These are phyloP conservation scores for Prunus kanzakura DNA, from an alignment of 306 rosid genomes.

Conservation along the genomic window DNA sequence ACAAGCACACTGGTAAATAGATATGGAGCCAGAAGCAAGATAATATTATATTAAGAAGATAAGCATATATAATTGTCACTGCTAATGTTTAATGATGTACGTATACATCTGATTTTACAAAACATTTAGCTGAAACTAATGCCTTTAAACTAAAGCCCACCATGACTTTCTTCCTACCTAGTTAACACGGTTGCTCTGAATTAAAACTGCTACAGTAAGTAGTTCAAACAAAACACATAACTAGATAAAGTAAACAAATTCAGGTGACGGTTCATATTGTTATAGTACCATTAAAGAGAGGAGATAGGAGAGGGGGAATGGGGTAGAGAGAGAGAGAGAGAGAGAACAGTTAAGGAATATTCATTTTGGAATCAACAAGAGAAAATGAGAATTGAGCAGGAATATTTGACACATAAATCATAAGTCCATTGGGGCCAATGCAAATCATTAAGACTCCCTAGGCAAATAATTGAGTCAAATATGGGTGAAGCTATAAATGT, in stretches of 20 bases:
- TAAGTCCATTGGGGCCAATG: background rate
- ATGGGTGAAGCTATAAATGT: background rate
- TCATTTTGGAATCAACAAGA: background rate
- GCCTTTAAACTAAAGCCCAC: background rate
- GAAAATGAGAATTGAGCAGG: too few species aligned
- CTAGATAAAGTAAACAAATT: background rate
- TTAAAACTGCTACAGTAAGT: background rate
- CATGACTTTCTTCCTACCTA: constrained; percentile 1
- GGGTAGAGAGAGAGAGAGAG: background rate
- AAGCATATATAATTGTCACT: background rate
- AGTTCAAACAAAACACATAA: background rate
- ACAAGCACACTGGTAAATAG: background rate
- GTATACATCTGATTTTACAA: background rate
- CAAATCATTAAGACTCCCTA: background rate
- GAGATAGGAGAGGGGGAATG: too few species aligned
- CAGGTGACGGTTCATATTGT: background rate
- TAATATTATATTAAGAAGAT: background rate
- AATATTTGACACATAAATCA: background rate
- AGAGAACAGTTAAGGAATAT: background rate
- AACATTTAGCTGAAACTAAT: background rate
- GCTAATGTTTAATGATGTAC: background rate
- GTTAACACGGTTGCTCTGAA: background rate
- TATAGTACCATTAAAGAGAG: background rate
- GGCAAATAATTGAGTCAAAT: background rate
- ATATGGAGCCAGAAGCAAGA: background rate